Evolutionary conservation across 257 asterid species (phyloP), one percentile per base, ranked within the genome.

Genomic region (Primulina tabacum): DNA sequence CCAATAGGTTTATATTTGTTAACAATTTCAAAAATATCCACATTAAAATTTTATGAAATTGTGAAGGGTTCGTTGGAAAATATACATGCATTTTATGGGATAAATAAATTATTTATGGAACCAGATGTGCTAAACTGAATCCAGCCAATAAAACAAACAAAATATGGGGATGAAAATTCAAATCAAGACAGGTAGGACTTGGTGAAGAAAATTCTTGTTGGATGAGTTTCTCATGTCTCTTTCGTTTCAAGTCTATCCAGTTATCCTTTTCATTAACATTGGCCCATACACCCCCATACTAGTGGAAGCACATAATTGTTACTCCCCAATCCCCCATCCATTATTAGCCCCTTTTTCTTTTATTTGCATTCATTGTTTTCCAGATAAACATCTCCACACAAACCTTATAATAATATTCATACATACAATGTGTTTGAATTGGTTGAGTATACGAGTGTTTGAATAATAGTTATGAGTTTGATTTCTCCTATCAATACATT

Each of bases 271-370:
- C 76, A 50, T 78, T 59, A 70, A 76, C 85, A 78, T 38, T 83
- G 82, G 73, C 89, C 96, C 95, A 87, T 87, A 71, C 77, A 80
- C 78, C 81, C 87, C 89, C 89, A 86, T 85, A 80, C 82, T 68
- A 76, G 35, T 76, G 78, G 84, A 73, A 73, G 6, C 3, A 20
- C 12, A 57, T 52, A 8, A 64, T 8, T 67, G 38, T 64, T 43
- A 68, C 69, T 38, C 68, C 57, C 62, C 26, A 47, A 47, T 47
- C 55, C 55, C 55, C 55, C 57, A 50, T 50, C 24, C 12, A 52
- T 52, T 32, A 28, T 50, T 30, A 30, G 34, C 63, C 32, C 24
- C 62, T 37, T 34, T 69, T 8, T 58, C 21, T 60, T 60, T 52
- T 73, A 72, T 58, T 40, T 20, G 37, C 53, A 64, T 69, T 52